Evolutionary conservation across 116 monocot genomes (phyloP).

Genomic region (Thalassia testudinum): DNA sequence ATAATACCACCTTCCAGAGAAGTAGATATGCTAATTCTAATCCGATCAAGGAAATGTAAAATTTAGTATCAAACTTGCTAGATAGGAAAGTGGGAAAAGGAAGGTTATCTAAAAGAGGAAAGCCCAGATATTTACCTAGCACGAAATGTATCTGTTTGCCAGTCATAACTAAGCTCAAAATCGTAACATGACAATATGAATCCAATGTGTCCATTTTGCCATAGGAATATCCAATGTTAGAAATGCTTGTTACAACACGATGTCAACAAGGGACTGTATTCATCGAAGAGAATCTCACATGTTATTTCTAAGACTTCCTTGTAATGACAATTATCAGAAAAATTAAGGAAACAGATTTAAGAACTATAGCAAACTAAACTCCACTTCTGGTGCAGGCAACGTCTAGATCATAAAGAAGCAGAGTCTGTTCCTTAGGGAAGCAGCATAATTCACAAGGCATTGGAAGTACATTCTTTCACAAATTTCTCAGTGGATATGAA

Average conservation of each 20-base stretch:
- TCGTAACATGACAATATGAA: conserved; percentile 94
- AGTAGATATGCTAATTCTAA: too few relatives aligned
- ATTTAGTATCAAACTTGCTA: too few relatives aligned
- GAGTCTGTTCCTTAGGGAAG: not conserved
- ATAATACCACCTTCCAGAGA: too few relatives aligned
- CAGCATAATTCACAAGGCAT: not conserved
- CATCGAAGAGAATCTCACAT: not conserved
- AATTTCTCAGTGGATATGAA: not conserved
- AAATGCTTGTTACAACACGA: not conserved
- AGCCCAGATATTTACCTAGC: conserved; percentile 48
- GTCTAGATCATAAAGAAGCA: not conserved
- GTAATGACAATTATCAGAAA: not conserved
- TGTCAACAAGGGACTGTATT: not conserved
- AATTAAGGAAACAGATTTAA: not conserved
- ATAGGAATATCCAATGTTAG: not conserved
- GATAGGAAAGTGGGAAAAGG: not conserved
- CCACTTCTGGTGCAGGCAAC: not conserved
- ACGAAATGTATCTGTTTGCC: conserved; percentile 49
- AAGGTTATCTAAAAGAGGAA: too few relatives aligned
- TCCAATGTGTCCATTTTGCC: conserved; percentile 79
- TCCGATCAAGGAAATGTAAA: too few relatives aligned
- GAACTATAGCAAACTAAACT: not conserved
- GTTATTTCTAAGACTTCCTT: not conserved
- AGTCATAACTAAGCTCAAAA: conserved; percentile 69
- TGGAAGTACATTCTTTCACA: not conserved